Evolutionary conservation across 805 yeast genomes (phyloP).

Genomic region (Kodamaea hsintzibuensis): DNA sequence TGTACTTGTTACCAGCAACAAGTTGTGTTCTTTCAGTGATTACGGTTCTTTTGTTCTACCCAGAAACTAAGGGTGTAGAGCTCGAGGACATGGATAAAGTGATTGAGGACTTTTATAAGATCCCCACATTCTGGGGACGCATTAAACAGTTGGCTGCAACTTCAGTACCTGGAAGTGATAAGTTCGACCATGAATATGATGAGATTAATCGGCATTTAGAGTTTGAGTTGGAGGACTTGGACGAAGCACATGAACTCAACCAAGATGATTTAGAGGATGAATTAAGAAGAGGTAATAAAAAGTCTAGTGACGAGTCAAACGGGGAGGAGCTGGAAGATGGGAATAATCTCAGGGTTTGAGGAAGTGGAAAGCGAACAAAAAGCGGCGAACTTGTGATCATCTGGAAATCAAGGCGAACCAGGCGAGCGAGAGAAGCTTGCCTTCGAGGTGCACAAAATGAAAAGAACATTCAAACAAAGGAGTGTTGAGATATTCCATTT

Average conservation of each 20-base stretch:
- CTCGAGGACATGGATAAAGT: slow-evolving; percentile 42
- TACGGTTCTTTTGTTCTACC: slow-evolving; percentile 38
- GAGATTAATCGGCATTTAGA: not conserved
- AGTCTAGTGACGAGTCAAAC: not conserved
- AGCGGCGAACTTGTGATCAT: not conserved
- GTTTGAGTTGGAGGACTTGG: slow-evolving; percentile 7
- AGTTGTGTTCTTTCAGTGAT: slow-evolving; percentile 37
- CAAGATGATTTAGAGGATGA: not conserved
- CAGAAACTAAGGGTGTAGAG: slow-evolving; percentile 48
- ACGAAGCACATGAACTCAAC: not conserved
- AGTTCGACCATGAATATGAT: not conserved
- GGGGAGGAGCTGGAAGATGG: not conserved
- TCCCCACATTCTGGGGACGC: slow-evolving; percentile 18
- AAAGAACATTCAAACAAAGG: not conserved
- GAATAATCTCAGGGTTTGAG: not conserved
- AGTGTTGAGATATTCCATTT: too few relatives aligned
- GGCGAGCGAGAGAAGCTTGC: not conserved
- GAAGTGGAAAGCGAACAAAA: not conserved
- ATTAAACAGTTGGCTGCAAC: slow-evolving; percentile 9
- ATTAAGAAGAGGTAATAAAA: not conserved
- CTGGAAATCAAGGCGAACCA: not conserved
- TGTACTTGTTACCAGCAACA: slow-evolving; percentile 42
- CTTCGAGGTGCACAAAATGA: not conserved
- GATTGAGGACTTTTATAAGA: slow-evolving; percentile 34
- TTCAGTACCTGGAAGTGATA: not conserved